Evolutionary conservation across 371 early-diverging fungal genomes (phyloP).

Genomic region (Batkoa obscura): DNA sequence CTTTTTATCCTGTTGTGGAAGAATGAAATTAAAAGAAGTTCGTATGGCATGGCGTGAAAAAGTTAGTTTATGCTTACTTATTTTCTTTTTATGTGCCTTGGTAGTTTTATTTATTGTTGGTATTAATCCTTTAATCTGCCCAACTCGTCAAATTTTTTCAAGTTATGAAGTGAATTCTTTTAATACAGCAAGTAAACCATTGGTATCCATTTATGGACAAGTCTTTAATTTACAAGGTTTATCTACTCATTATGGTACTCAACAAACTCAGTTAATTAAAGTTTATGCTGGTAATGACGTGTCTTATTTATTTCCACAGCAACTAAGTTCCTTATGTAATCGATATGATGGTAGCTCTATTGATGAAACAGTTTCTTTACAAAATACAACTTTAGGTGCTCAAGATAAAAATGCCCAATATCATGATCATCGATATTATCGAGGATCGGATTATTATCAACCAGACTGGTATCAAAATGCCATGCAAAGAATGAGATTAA

Average conservation of each 20-base stretch:
- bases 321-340: conserved; percentile 31
- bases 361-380: conserved; percentile 20
- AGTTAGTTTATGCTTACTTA: conserved; percentile 74
- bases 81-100: conserved; percentile 52
- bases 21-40: conserved; percentile 69
- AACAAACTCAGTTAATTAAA: conserved; percentile 16
- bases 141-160: conserved; percentile 44
- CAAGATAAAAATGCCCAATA: conserved; percentile 17
- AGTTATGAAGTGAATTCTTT: conserved; percentile 21
- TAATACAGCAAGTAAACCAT: conserved; percentile 22
- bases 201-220: conserved; percentile 49
- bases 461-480: conserved; percentile 42
- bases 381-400: conserved; percentile 13
- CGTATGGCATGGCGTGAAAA: conserved; percentile 96
- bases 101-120: conserved; percentile 82
- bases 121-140: conserved; percentile 70
- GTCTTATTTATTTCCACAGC: conserved; percentile 46
- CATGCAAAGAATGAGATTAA: conserved; percentile 35
- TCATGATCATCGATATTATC: conserved; percentile 30
- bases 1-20: conserved; percentile 30
- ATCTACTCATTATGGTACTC: conserved; percentile 21
- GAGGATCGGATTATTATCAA: conserved; percentile 7
- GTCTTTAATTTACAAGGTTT: conserved; percentile 34
- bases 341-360: conserved; percentile 21
- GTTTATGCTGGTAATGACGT: conserved; percentile 41